phyloP scores from a whole-genome alignment of 768 basidiomycete genomes.

The Tulasnella sp. region DNA sequence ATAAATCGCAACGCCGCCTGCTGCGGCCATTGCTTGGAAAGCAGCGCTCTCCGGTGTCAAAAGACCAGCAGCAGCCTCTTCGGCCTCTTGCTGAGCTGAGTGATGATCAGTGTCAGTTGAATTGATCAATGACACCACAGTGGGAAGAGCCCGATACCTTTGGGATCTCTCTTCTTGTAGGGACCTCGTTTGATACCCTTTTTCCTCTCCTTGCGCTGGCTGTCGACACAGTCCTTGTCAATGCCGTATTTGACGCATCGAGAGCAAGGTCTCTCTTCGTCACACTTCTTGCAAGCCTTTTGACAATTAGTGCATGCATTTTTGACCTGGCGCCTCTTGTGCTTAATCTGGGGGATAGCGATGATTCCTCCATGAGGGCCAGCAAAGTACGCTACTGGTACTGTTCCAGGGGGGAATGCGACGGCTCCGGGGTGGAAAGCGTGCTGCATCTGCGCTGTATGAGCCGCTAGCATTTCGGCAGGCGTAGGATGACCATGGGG shows the following conservation, averaged over 20 bases:
- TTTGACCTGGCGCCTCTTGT: slow-evolving; percentile 80
- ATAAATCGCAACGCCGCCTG: slow-evolving; percentile 7
- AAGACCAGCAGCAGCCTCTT: neutral
- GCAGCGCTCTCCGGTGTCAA: slow-evolving; percentile 12
- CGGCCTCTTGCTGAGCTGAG: neutral
- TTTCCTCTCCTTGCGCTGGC: slow-evolving; percentile 83
- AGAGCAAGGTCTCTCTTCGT: slow-evolving; percentile 82
- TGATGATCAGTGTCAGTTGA: neutral
- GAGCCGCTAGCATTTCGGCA: neutral
- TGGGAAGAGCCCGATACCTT: neutral
- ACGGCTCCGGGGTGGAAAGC: slow-evolving; percentile 19
- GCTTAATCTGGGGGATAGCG: slow-evolving; percentile 19
- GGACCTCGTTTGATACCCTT: slow-evolving; percentile 77
- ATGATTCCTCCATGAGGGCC: slow-evolving; percentile 11
- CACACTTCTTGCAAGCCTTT: slow-evolving; percentile 85
- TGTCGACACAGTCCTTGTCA: slow-evolving; percentile 77
- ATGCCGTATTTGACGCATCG: slow-evolving; percentile 87
- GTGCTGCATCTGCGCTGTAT: neutral
- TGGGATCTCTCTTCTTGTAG: slow-evolving; percentile 61
- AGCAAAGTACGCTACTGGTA: slow-evolving; percentile 20
- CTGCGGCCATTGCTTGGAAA: slow-evolving; percentile 3
- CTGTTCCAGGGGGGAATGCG: slow-evolving; percentile 23
- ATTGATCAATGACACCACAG: neutral
- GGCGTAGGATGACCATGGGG: neutral
- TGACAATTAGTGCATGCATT: slow-evolving; percentile 86